A percentile compares a stretch with the other conserved stretches of the same genome.
These are phyloP conservation scores for Metschnikowia cerradonensis DNA, from an alignment of 805 yeast species.

Conservation along the genomic window DNA sequence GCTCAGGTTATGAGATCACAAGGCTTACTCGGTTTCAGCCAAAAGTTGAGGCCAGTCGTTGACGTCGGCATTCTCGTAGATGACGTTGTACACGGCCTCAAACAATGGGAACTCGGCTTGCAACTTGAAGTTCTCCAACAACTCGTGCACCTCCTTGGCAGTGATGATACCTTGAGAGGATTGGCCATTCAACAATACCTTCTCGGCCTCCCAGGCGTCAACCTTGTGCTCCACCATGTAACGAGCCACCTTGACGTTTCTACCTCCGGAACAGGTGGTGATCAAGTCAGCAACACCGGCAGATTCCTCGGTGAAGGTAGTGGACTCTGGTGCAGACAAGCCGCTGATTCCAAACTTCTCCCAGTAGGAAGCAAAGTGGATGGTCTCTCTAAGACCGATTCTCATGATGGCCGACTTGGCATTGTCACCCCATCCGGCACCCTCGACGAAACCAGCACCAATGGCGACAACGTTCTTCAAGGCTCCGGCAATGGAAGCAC, in stretches of 20 bases:
- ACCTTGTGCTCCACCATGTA: conserved; percentile 43
- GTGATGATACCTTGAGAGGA: conserved; percentile 46
- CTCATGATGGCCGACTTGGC: conserved; percentile 48
- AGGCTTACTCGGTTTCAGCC: conserved; percentile 19
- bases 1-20: conserved; percentile 1
- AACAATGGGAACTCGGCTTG: conserved; percentile 40
- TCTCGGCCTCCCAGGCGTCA: conserved; percentile 41
- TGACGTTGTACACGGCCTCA: conserved; percentile 43
- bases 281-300: conserved; percentile 48
- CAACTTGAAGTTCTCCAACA: conserved; percentile 33
- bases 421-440: conserved; percentile 48
- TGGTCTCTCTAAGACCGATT: conserved; percentile 41
- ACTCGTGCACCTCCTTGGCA: conserved; percentile 45
- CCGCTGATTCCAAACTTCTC: conserved; percentile 21
- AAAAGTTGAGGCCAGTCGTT: conserved; percentile 41
- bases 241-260: conserved; percentile 45
- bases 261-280: conserved; percentile 46
- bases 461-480: conserved; percentile 44
- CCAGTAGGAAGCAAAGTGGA: conserved; percentile 34
- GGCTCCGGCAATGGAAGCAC: conserved; percentile 46
- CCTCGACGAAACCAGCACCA: conserved; percentile 46
- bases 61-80: conserved; percentile 38
- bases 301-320: conserved; percentile 42
- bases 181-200: conserved; percentile 42
- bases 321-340: conserved; percentile 32